Percentiles rank a stretch among this genome's conserved stretches.
Conservation (phyloP, 2,329 filamentous ascomycete genomes). For the Claviceps citrina region DNA sequence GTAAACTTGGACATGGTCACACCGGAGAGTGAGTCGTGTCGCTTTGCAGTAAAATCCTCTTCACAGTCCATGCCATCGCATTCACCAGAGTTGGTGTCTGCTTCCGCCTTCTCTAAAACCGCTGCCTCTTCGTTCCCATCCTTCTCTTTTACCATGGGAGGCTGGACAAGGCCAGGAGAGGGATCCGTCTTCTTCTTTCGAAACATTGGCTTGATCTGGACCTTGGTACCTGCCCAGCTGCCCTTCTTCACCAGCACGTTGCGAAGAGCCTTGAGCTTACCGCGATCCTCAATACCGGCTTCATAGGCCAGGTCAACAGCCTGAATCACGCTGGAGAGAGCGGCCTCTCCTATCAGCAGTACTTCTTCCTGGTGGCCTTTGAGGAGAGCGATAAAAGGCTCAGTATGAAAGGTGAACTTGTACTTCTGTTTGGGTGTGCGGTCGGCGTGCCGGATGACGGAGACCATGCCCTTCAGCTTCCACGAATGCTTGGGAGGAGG, state of each 20-base stretch:
- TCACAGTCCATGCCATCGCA: slow-evolving; percentile 5
- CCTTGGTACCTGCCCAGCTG: slow-evolving; percentile 87
- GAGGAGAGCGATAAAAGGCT: slow-evolving; percentile 85
- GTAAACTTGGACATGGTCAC: slow-evolving; percentile 89
- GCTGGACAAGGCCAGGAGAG: slow-evolving; percentile 22
- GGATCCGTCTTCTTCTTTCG: slow-evolving; percentile 66
- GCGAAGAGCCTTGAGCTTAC: slow-evolving; percentile 71
- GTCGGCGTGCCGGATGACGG: slow-evolving; percentile 90
- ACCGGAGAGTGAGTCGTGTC: slow-evolving; percentile 75
- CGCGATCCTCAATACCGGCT: slow-evolving; percentile 66
- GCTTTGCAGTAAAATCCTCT: slow-evolving; percentile 28
- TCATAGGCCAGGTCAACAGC: slow-evolving; percentile 71
- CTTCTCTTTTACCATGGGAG: slow-evolving; percentile 17
- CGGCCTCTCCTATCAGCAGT: slow-evolving; percentile 78
- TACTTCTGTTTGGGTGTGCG: slow-evolving; percentile 98
- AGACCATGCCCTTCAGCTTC: slow-evolving; percentile 96
- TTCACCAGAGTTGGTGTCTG: slow-evolving; percentile 7
- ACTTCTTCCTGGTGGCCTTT: slow-evolving; percentile 96
- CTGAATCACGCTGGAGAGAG: slow-evolving; percentile 72
- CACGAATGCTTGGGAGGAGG: slow-evolving; percentile 79
- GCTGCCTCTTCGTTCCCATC: slow-evolving; percentile 15
- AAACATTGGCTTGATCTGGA: slow-evolving; percentile 99
- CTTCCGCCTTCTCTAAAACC: slow-evolving; percentile 9
- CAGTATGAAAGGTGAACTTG: slow-evolving; percentile 97
- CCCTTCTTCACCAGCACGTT: slow-evolving; percentile 88